Conservation (phyloP, 2,329 filamentous ascomycete species). For the Pseudophaeomoniella oleicola region DNA sequence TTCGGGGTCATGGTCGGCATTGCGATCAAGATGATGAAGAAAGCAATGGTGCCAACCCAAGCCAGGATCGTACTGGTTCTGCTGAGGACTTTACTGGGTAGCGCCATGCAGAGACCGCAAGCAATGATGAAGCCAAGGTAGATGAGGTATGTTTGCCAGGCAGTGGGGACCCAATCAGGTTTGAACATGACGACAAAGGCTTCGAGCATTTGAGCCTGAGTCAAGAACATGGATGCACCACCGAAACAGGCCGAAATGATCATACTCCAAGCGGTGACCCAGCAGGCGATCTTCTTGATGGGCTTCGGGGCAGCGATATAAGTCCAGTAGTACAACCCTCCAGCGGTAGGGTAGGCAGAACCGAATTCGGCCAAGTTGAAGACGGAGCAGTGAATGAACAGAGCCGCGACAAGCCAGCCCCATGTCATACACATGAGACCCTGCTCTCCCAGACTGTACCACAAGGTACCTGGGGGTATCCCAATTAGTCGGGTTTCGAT, state of each 20-base stretch:
- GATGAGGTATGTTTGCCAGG: conserved; percentile 2
- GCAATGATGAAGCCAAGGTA: conserved; percentile 2
- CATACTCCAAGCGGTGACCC: conserved; percentile 3
- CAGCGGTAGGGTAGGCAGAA: conserved; percentile 22
- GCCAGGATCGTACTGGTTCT: conserved; percentile 1
- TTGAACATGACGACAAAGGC: conserved; percentile 3
- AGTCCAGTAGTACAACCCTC: conserved; percentile 25
- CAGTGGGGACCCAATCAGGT: conserved; percentile 1
- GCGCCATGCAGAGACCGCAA: not conserved
- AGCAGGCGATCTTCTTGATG: conserved; percentile 4
- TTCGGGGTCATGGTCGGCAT: conserved; percentile 1
- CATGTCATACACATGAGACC: conserved; percentile 2
- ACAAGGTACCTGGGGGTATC: conserved; percentile 1
- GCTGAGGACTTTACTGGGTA: conserved; percentile 2
- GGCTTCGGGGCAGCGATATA: conserved; percentile 12
- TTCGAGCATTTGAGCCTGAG: conserved; percentile 3
- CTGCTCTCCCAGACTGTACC: conserved; percentile 2
- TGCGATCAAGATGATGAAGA: conserved; percentile 3
- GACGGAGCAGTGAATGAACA: conserved; percentile 2
- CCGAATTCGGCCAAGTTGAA: conserved; percentile 17
- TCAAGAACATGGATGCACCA: conserved; percentile 3
- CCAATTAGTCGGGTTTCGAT: too few species aligned
- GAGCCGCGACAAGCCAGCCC: conserved; percentile 2
- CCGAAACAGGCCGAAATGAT: conserved; percentile 1
- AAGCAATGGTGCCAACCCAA: conserved; percentile 2